A percentile compares a stretch with the other conserved stretches of the same genome.
phyloP scores from a whole-genome alignment of 2,329 filamentous ascomycete genomes.

The Sarocladium strictum region DNA sequence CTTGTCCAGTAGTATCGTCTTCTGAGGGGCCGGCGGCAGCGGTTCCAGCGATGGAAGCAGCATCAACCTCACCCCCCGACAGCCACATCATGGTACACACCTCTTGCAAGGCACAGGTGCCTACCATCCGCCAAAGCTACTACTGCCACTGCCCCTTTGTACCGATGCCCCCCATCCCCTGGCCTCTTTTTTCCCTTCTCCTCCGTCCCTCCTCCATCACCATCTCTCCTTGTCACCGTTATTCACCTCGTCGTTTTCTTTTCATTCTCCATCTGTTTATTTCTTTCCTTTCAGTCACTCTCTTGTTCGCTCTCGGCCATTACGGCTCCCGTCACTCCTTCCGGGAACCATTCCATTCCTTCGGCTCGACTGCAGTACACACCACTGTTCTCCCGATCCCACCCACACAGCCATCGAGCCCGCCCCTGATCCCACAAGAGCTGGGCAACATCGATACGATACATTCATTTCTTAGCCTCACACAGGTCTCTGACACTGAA shows the following conservation, averaged over 20 bases:
- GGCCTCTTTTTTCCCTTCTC: conserved; percentile 28
- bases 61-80: not conserved
- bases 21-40: not conserved
- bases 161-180: conserved; percentile 25
- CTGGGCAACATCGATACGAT: not conserved
- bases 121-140: not conserved
- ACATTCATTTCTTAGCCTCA: conserved; percentile 6
- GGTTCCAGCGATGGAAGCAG: not conserved
- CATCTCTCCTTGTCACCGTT: conserved; percentile 28
- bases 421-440: conserved; percentile 3
- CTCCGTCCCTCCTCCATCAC: conserved; percentile 27
- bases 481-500: conserved; percentile 11
- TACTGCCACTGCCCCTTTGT: not conserved
- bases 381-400: not conserved
- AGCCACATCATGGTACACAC: not conserved
- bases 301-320: conserved; percentile 37
- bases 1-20: not conserved
- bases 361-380: conserved; percentile 22
- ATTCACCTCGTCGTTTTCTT: conserved; percentile 30
- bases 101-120: not conserved
- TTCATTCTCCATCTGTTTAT: conserved; percentile 35
- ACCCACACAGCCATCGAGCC: not conserved
- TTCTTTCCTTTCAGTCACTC: conserved; percentile 47
- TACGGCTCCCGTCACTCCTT: conserved; percentile 47
- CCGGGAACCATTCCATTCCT: conserved; percentile 40